A percentile compares a stretch with the other conserved stretches of the same genome.
Conservation (phyloP, 2,329 filamentous ascomycete genomes). For the Botrytis squamosa region DNA sequence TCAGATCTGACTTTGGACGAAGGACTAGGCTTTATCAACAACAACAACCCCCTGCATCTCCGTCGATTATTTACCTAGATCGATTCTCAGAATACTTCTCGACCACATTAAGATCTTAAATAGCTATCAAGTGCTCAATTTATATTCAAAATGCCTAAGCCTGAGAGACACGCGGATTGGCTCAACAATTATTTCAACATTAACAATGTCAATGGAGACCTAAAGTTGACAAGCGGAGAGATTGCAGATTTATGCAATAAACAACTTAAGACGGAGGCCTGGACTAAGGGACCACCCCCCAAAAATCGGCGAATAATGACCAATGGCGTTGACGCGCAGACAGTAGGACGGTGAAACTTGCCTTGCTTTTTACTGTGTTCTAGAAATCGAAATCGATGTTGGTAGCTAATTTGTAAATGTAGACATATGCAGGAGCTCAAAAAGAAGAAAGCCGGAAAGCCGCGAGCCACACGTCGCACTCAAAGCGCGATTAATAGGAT, state of each 20-base stretch:
- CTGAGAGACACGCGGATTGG: neutral
- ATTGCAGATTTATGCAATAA: neutral
- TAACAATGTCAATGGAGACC: neutral
- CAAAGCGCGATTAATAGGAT: neutral
- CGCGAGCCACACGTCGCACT: neutral
- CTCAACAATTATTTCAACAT: neutral
- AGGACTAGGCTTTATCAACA: neutral
- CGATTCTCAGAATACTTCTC: neutral
- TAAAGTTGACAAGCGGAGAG: neutral
- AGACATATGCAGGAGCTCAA: neutral
- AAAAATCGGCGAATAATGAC: neutral
- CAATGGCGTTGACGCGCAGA: constrained; percentile 2
- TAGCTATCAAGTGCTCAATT: neutral
- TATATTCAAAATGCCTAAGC: constrained; percentile 3
- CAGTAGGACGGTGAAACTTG: neutral
- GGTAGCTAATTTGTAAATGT: neutral
- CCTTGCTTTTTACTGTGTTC: neutral
- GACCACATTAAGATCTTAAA: neutral
- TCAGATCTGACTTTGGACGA: neutral
- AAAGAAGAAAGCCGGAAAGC: neutral
- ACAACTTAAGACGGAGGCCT: neutral
- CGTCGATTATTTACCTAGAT: neutral
- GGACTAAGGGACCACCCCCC: neutral
- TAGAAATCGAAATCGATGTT: too few species aligned
- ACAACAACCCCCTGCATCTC: neutral